A percentile compares a stretch with the other conserved stretches of the same genome.
Evolutionary conservation across 2,329 filamentous ascomycete species (phyloP).

Genomic region (Colletotrichum euphorbiae): DNA sequence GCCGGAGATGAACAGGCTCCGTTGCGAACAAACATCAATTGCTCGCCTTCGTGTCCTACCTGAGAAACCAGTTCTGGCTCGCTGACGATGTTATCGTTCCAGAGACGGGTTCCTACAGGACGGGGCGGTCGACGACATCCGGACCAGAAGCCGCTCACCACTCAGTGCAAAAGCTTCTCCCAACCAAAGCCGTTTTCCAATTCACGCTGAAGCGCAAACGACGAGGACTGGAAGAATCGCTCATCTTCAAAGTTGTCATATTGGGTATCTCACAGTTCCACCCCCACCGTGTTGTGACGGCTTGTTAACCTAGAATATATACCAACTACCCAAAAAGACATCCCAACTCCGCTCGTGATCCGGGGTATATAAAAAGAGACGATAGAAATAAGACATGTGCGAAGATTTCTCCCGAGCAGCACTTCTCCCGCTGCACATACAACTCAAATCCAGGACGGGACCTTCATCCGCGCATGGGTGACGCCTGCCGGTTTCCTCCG

Average conservation of each 20-base stretch:
- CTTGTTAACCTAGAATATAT: neutral
- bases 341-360: slow-evolving; percentile 35
- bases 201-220: no score
- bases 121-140: no score
- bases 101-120: no score
- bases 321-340: neutral
- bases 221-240: neutral
- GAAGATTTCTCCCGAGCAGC: neutral
- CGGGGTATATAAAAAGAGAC: slow-evolving; percentile 34
- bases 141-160: no score
- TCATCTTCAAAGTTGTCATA: neutral
- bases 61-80: no score
- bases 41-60: no score
- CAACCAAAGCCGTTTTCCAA: no score
- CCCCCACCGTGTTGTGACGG: neutral
- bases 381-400: neutral
- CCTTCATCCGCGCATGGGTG: slow-evolving; percentile 31
- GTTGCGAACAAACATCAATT: no score
- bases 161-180: no score
- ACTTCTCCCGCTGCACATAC: slow-evolving; percentile 1
- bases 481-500: slow-evolving; percentile 49
- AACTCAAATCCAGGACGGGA: slow-evolving; percentile 28
- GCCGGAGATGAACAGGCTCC: no score
- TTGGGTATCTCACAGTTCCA: slow-evolving; percentile 7
- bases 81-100: no score